Conservation (phyloP, 1,284 basidiomycete species). For the Moniliophthora roreri region DNA sequence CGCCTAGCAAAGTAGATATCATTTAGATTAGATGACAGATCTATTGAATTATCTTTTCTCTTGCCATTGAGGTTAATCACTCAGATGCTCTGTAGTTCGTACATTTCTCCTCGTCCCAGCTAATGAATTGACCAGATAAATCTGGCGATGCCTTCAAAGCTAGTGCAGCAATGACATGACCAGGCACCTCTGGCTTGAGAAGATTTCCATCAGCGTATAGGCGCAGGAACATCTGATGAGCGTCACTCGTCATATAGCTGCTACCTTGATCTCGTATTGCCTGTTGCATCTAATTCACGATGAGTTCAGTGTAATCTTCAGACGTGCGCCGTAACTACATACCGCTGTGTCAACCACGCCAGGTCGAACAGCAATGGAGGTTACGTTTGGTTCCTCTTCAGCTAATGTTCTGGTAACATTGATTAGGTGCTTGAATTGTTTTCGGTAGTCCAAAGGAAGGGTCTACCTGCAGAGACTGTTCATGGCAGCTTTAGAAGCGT, state of each 20-base stretch:
- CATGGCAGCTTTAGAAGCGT: conserved; percentile 80
- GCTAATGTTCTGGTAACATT: conserved; percentile 65
- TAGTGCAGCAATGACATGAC: conserved; percentile 73
- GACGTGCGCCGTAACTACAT: conserved; percentile 21
- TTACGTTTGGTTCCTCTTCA: conserved; percentile 76
- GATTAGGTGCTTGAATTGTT: not conserved
- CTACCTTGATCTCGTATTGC: conserved; percentile 47
- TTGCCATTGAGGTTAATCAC: no score
- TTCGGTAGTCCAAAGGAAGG: no score
- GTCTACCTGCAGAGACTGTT: conserved; percentile 79
- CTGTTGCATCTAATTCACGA: conserved; percentile 67
- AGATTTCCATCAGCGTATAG: conserved; percentile 64
- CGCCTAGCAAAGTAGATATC: no score
- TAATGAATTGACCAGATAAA: conserved; percentile 75
- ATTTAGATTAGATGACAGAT: no score
- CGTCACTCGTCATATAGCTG: conserved; percentile 48
- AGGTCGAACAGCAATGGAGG: conserved; percentile 77
- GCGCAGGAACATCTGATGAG: conserved; percentile 59
- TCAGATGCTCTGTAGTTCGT: conserved; percentile 42
- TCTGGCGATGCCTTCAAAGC: conserved; percentile 54
- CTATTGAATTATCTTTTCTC: no score
- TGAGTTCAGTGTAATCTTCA: conserved; percentile 5
- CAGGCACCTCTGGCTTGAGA: conserved; percentile 68
- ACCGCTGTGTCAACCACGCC: conserved; percentile 83
- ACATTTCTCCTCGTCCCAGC: conserved; percentile 68